A percentile compares a stretch with the other conserved stretches of the same genome.
phyloP scores from a whole-genome alignment of 2,329 filamentous ascomycete genomes.

The Fusarium hostae region DNA sequence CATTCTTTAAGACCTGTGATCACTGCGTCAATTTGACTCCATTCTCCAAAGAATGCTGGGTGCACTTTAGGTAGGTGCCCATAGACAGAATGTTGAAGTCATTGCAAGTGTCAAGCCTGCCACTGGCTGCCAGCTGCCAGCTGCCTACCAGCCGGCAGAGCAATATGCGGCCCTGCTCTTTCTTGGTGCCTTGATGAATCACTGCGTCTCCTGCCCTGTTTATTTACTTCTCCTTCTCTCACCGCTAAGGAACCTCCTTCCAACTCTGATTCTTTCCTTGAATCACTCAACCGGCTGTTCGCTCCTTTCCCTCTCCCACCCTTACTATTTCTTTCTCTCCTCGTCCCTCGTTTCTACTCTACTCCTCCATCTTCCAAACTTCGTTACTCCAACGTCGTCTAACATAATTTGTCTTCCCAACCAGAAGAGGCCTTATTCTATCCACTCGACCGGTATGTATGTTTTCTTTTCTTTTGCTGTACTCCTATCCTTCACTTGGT shows the following conservation, averaged over 20 bases:
- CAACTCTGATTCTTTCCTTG: slow-evolving; percentile 22
- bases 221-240: not conserved
- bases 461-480: not conserved
- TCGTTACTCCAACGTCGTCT: slow-evolving; percentile 28
- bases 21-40: not conserved
- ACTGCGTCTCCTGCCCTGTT: slow-evolving; percentile 12
- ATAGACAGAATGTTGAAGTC: not conserved
- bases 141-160: slow-evolving; percentile 19
- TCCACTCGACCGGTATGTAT: slow-evolving; percentile 22
- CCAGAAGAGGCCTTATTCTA: slow-evolving; percentile 21
- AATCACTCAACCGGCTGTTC: slow-evolving; percentile 9
- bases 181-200: slow-evolving; percentile 29
- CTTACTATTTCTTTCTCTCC: slow-evolving; percentile 18
- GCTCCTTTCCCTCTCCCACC: slow-evolving; percentile 1
- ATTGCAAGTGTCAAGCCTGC: slow-evolving; percentile 14
- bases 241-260: not conserved
- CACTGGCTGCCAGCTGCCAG: slow-evolving; percentile 27
- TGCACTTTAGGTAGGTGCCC: not conserved
- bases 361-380: slow-evolving; percentile 15
- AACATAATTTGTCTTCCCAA: slow-evolving; percentile 21
- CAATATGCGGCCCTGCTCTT: not conserved
- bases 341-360: slow-evolving; percentile 21
- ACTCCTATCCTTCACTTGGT: not conserved
- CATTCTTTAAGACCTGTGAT: not conserved
- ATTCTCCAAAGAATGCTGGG: not conserved